Base-by-base conservation (phyloP, 345 rosid genomes). In the Pugionium dolabratum region DNA sequence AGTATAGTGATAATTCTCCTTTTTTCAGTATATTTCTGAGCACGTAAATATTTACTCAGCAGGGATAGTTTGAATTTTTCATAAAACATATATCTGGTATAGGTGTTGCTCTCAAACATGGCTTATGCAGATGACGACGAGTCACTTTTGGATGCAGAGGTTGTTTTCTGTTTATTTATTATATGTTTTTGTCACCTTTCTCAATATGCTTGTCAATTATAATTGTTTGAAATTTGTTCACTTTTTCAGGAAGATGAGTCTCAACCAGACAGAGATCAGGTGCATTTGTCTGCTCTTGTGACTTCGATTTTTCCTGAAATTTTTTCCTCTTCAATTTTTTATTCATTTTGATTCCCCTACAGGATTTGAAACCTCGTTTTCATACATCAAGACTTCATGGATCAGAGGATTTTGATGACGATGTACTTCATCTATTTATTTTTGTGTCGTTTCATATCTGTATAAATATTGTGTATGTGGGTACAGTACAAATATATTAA, bases 211-310 rank as follows among this genome's bases (percentile, higher is more conserved):
- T 74, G 10, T 28, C 41, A 26, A 4, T 48, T 69, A 27, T 32
- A 41, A 54, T 63, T 5, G 18, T 74, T 7, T 67, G 49, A 30
- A 59, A 62, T 42, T 54, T 61, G 43, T 61, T 64, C 43, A 28
- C 64, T 77, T 65, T 80, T 86, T 73, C 87, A 95, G 99, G 99
- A 91, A 59, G 98, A 95, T 52, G 96, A 72, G 70, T 95, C 98
- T 80, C 87, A 87, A 59, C 98, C 99, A 70, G 99, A 95, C 79
- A 78, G 98, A 54, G 97, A 91, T 59, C 99, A 95, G 97, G 99
- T 95, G 70, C 79, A 52, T 48, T 71, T 59, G 9, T 64, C 9
- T 73, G 45, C 64, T 42, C 35, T 70, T 70, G 43, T 51, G 58
- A 31, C 54, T 55, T 31, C 53, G 55, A 28, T 57, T 50, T 60